Base-by-base conservation (phyloP, 2,329 filamentous ascomycete species). In the Colletotrichum ledebouriae region DNA sequence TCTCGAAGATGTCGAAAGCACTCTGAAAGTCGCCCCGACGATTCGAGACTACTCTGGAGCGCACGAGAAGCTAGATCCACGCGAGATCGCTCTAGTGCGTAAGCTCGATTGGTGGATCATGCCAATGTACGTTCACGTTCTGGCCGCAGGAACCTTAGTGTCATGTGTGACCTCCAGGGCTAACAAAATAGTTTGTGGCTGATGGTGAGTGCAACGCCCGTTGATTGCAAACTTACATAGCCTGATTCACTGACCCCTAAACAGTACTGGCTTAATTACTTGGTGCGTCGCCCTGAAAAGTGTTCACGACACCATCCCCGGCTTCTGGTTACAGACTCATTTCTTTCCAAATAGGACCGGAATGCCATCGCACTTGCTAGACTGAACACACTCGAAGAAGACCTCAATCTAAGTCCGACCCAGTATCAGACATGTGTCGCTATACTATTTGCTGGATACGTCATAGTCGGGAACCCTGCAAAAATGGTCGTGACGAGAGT, bases 311-410 rank as follows among this genome's bases (percentile, higher is more conserved):
- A 1, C 20, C 6, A 17, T 17, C 10, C 1, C 17, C 11, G 7
- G 25, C 25, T 3, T 3, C 0, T 37, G 33, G 0, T 0, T 15
- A 0, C 3, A 25, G 12, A n/a, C 17, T 39, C 3, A 4, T 3
- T n/a, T 55, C 9, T 39, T 11, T 22, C 2, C 3, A 7, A 10
- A 0, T 25, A 67, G 63, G 59, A 87, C 71, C 78, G 84, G 13
- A 86, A 86, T 63, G 85, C 88, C 44, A 87, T 89, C 72, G 87
- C 87, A 1, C 84, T 86, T 20, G 87, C 87, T 2, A 79, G 83
- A 41, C 73, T 89, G 20, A 84, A 86, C 61, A 84, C 84, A 0
- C 75, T 89, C 6, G 83, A 87, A 58, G 78, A 83, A 11, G 84
- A 89, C 44, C 76, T 89, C 7, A 76, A 79, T 2, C 76, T 89